Evolutionary conservation across 805 yeast species (phyloP).

Genomic region (Cyberlindnera mycetangii): DNA sequence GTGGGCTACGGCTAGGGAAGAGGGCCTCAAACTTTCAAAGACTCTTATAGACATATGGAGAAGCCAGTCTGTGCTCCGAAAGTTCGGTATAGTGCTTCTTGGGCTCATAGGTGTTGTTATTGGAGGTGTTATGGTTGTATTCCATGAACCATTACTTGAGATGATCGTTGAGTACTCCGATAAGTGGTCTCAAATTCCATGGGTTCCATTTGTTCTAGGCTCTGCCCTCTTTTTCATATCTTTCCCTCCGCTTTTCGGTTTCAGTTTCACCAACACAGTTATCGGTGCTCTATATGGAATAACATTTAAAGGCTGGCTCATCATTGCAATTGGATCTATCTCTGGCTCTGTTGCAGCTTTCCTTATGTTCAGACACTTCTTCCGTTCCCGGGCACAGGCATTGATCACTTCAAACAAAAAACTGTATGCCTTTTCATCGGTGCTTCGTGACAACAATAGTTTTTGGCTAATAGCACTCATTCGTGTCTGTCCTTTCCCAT

Average conservation of each 20-base stretch:
- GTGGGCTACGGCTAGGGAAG: constrained; percentile 1
- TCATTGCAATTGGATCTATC: constrained; percentile 66
- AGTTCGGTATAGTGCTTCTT: constrained; percentile 4
- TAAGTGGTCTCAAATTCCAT: constrained; percentile 19
- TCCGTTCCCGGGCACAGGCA: constrained; percentile 55
- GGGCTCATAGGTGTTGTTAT: constrained; percentile 1
- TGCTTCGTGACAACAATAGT: constrained; percentile 67
- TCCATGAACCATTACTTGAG: constrained; percentile 20
- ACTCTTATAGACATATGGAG: constrained; percentile 12
- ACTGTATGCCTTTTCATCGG: constrained; percentile 71
- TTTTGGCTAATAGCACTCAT: constrained; percentile 67
- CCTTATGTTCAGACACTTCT: constrained; percentile 55
- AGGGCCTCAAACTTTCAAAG: constrained; percentile 3
- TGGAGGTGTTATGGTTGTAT: constrained; percentile 14
- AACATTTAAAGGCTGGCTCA: constrained; percentile 68
- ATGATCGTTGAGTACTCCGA: constrained; percentile 26
- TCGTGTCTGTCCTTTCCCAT: constrained; percentile 89
- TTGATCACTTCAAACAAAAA: constrained; percentile 60
- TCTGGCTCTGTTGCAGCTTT: constrained; percentile 78
- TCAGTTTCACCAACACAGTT: constrained; percentile 60
- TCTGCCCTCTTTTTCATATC: constrained; percentile 60
- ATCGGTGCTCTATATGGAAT: constrained; percentile 85
- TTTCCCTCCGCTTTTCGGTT: constrained; percentile 91
- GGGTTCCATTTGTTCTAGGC: constrained; percentile 47
- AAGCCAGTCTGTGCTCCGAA: constrained; percentile 18